Evolutionary conservation across 2,329 filamentous ascomycete genomes (phyloP), one percentile per base, ranked within the genome.

Genomic region (Aspergillus aculeatus): DNA sequence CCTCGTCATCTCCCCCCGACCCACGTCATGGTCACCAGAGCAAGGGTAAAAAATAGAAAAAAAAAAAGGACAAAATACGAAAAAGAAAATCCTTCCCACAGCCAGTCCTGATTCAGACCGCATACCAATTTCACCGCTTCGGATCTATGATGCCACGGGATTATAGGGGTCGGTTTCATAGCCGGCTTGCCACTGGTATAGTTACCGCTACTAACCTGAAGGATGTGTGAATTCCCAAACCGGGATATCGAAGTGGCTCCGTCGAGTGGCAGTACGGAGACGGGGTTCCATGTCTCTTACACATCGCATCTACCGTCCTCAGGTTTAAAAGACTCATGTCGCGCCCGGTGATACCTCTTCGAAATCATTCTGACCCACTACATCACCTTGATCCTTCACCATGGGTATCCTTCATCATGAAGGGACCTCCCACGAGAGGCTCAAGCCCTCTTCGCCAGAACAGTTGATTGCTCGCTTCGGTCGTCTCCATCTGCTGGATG

Each of bases 401-500:
- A 66, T 66, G 64, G 64, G 64, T 14, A 64, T 65, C 23, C 63
- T 59, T 44, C 63, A 62, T 47, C 62, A 61, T 53, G 47, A 61
- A 21, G 50, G 51, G 26, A 21, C 55, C 14, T 47, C 58, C 4
- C 50, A 53, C 14, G 11, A 61, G 35, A 38, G 16, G 16, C 50
- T 47, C 16, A 50, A 57, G 9, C 35, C 26, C 1, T 54, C 57
- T 41, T 29, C 31, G n/a, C 23, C 59, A 10, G 62, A 61, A 16
- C 21, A 62, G 41, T 57, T 74, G 24, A 56, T 75, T 10, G 59
- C 66, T 19, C 63, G 71, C 31, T 80, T 73, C 58, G 78, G 78
- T 23, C 74, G 71, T 49, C 72, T 77, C 47, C 72, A 75, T 68
- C 70, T 77, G 19, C 68, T 80, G 6, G 77, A 80, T 56, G 78